These are phyloP conservation scores for Eucalyptus grandis DNA, from an alignment of 345 rosid species.

Conservation along the genomic window DNA sequence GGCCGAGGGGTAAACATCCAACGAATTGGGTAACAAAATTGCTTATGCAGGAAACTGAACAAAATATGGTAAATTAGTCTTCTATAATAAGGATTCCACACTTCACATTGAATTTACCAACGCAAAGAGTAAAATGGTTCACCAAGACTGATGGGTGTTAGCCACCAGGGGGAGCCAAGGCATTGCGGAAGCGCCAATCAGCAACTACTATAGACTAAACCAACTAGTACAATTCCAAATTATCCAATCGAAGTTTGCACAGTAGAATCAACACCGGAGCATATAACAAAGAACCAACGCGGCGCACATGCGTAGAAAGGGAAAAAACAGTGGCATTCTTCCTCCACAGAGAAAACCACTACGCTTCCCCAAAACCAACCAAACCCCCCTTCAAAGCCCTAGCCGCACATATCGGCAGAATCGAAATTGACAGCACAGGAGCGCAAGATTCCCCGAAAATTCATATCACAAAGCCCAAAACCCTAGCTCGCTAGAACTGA, in stretches of 20 bases:
- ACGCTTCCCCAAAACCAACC: neutral
- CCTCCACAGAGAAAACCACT: neutral
- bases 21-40: neutral
- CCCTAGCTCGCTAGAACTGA: neutral
- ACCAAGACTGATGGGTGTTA: neutral
- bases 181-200: neutral
- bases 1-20: neutral
- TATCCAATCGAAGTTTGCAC: neutral
- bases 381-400: neutral
- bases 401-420: neutral
- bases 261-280: neutral
- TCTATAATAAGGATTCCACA: neutral
- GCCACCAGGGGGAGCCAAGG: neutral
- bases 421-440: neutral
- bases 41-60: neutral
- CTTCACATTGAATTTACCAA: neutral
- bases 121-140: neutral
- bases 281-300: neutral
- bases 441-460: neutral
- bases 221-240: neutral
- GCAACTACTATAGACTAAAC: neutral
- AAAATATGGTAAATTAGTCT: neutral
- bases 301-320: neutral
- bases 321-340: neutral
- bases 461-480: neutral